Base-by-base conservation (phyloP, 2,329 filamentous ascomycete genomes). In the Colletotrichum sp. region DNA sequence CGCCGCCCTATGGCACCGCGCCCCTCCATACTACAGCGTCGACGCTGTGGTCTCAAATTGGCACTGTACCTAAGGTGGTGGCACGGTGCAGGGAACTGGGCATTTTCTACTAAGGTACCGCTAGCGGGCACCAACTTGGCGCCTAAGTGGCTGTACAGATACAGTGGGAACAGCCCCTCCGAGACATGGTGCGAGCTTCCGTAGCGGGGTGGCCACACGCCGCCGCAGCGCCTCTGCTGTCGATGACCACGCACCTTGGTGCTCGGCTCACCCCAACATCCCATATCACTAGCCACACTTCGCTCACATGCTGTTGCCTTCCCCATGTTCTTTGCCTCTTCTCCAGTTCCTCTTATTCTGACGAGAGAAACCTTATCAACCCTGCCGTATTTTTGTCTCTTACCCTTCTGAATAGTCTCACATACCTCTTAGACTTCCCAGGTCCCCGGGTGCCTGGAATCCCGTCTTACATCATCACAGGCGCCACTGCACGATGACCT, bases 121-220 rank as follows among this genome's bases (percentile, higher is more conserved):
- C 66, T 57, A 48, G 12, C 12, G 26, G 28, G 21, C 74, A 67
- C 74, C 66, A 67, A 57, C 28, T 63, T 48, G 21, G 15, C 55
- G 74, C 74, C 52, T 30, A 55, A 43, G 26, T 18, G 16, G 67
- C 36, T 30, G 74, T 76, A 75, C 71, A 71, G 72, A 66, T 76
- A 76, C 74, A 71, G 66, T 64, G 72, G 66, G 66, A 67, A 64
- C 48, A 48, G 24, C 74, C 72, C 72, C 72, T 75, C 71, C 34
- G 74, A 76, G 66, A 75, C 74, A 76, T 67, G 72, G 55, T 75
- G 60, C 60, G 61, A 71, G 71, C 74, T 76, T 75, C 64, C 71
- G 30, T 30, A 67, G 71, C 74, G 74, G 74, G 69, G 63, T 72
- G 74, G 59, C 74, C 64, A 76, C 57, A 71, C 48, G 39, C 65